Conservation (phyloP, 1,139 yeast species). For the Debaryomyces robertsiae region DNA sequence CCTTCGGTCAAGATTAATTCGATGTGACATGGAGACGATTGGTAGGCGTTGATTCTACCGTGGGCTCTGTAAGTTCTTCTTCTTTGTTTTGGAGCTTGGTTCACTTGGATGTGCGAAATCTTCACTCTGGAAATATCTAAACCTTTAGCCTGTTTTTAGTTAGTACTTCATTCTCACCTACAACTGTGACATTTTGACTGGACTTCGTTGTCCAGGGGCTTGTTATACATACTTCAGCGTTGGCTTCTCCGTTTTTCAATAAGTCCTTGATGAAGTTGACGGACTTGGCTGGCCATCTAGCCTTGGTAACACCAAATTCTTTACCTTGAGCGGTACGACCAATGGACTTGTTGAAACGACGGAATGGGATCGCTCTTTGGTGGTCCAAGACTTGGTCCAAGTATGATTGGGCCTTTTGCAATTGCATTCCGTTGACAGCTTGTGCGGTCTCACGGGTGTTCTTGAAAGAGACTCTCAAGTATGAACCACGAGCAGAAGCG, state of each 20-base stretch:
- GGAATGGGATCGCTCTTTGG: slow-evolving; percentile 99
- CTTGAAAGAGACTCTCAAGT: slow-evolving; percentile 99
- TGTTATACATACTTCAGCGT: slow-evolving; percentile 73
- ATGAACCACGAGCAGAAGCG: slow-evolving; percentile 99
- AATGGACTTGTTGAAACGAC: slow-evolving; percentile 94
- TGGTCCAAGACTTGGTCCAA: slow-evolving; percentile 96
- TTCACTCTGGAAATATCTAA: slow-evolving; percentile 92
- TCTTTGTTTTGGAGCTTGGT: slow-evolving; percentile 99
- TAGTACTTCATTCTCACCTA: slow-evolving; percentile 12
- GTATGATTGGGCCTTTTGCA: slow-evolving; percentile 94
- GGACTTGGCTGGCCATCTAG: slow-evolving; percentile 99
- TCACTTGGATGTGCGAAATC: slow-evolving; percentile 98
- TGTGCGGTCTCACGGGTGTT: slow-evolving; percentile 99
- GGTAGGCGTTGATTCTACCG: slow-evolving; percentile 99
- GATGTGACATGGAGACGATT: slow-evolving; percentile 98
- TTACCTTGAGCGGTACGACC: slow-evolving; percentile 99
- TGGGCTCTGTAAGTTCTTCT: slow-evolving; percentile 99
- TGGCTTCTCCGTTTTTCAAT: slow-evolving; percentile 96
- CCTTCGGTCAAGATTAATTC: slow-evolving; percentile 96
- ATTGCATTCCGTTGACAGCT: slow-evolving; percentile 98
- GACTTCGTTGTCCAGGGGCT: slow-evolving; percentile 1
- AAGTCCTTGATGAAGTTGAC: slow-evolving; percentile 94
- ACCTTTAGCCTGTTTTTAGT: slow-evolving; percentile 70
- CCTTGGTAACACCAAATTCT: slow-evolving; percentile 99
- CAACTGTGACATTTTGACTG: too few species aligned